Evolutionary conservation across 306 rosid genomes (phyloP).

Genomic region (Benincasa hispida): DNA sequence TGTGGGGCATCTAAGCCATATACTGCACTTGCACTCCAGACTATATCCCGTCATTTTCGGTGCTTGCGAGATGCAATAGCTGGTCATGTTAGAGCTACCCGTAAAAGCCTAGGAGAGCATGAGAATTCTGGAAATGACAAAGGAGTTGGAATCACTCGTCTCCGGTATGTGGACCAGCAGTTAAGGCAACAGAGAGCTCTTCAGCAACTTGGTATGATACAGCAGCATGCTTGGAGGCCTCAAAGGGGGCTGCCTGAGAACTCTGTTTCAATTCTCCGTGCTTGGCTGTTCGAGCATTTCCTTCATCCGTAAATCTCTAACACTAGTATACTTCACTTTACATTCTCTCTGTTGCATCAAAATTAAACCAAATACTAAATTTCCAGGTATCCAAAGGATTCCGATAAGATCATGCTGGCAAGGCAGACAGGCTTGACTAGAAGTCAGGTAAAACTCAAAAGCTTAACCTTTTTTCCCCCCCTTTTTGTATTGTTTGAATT

Average conservation of each 20-base stretch:
- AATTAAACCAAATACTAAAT: slow-evolving; percentile 1
- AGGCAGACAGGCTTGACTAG: slow-evolving; percentile 77
- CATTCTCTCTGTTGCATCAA: not conserved
- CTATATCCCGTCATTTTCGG: slow-evolving; percentile 72
- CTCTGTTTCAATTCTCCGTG: slow-evolving; percentile 70
- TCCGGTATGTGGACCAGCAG: slow-evolving; percentile 62
- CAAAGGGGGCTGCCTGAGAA: slow-evolving; percentile 80
- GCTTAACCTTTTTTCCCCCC: not conserved
- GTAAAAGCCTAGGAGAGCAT: slow-evolving; percentile 56
- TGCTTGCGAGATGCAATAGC: slow-evolving; percentile 65
- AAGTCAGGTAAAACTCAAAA: slow-evolving; percentile 49
- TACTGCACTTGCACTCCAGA: slow-evolving; percentile 70
- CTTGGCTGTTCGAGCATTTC: slow-evolving; percentile 88
- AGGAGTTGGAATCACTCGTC: slow-evolving; percentile 71
- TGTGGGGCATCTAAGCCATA: slow-evolving; percentile 74
- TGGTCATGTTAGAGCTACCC: slow-evolving; percentile 51
- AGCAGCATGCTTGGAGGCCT: slow-evolving; percentile 73
- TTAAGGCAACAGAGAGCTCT: slow-evolving; percentile 67
- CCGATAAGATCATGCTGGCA: slow-evolving; percentile 81
- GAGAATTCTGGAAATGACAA: slow-evolving; percentile 38
- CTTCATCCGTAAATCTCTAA: slow-evolving; percentile 61
- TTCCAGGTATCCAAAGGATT: slow-evolving; percentile 73
- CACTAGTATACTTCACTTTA: not conserved
- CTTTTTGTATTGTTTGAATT: not conserved
- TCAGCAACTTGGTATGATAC: slow-evolving; percentile 82